These are phyloP conservation scores for Epichloe brachyelytri DNA, from an alignment of 2,329 filamentous ascomycete genomes.

Conservation along the genomic window DNA sequence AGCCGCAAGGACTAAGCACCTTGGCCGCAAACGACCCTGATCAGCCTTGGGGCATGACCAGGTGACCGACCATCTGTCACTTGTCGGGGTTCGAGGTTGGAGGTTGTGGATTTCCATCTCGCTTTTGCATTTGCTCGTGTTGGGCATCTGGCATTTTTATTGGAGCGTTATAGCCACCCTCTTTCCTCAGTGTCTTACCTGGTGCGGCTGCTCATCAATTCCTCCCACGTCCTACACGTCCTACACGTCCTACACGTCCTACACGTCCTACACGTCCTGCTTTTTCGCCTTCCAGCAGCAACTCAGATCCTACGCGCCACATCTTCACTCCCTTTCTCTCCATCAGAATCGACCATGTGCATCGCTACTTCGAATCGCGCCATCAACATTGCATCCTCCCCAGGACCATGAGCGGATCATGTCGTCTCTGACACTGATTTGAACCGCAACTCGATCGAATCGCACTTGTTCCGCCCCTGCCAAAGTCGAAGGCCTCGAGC, in stretches of 20 bases:
- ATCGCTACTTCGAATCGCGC: slow-evolving; percentile 6
- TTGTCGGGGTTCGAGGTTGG: neutral
- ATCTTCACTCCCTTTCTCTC: neutral
- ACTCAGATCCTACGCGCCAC: neutral
- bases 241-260: too few species aligned
- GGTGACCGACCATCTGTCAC: neutral
- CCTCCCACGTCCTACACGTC: neutral
- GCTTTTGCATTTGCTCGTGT: neutral
- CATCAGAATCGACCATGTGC: slow-evolving; percentile 7
- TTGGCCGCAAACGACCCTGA: neutral
- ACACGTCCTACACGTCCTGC: too few species aligned
- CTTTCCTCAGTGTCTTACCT: neutral
- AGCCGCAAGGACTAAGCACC: too few species aligned
- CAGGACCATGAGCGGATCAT: slow-evolving; percentile 21
- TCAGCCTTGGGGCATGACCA: neutral
- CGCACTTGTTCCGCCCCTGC: neutral
- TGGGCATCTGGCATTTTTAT: neutral
- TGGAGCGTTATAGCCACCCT: neutral
- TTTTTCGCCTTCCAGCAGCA: neutral
- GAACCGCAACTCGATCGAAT: neutral
- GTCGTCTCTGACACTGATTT: slow-evolving; percentile 1
- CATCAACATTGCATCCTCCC: slow-evolving; percentile 19
- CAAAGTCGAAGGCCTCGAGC: neutral
- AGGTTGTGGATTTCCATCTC: neutral
- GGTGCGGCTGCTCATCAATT: neutral